Conservation (phyloP, 1,284 basidiomycete genomes). For the Cryptococcus sp. region DNA sequence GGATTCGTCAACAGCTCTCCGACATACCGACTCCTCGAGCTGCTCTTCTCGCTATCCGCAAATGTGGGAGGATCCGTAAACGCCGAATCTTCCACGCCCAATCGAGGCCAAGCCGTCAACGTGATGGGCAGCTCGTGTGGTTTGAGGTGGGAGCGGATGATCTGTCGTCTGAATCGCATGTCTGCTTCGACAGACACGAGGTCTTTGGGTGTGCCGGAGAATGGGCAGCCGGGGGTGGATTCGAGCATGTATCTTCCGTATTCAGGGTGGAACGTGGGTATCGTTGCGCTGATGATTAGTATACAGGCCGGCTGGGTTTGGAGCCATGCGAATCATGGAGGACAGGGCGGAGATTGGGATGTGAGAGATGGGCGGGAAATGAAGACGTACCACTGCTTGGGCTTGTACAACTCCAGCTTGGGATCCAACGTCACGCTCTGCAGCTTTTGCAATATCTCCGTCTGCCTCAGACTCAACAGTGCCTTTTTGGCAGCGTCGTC, state of each 20-base stretch:
- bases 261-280: constrained; percentile 96
- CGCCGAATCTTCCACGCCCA: constrained; percentile 71
- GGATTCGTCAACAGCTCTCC: constrained; percentile 95
- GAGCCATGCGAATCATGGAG: too few relatives aligned
- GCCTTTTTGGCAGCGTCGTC: constrained; percentile 73
- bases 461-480: constrained; percentile 82
- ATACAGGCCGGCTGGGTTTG: too few relatives aligned
- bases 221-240: constrained; percentile 91
- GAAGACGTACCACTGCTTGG: constrained; percentile 27
- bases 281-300: constrained; percentile 54
- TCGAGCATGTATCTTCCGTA: constrained; percentile 99
- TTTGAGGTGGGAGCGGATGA: constrained; percentile 78
- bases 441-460: constrained; percentile 84
- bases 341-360: too few relatives aligned
- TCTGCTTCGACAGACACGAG: constrained; percentile 85
- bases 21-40: constrained; percentile 73
- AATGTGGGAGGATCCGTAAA: constrained; percentile 88
- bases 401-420: constrained; percentile 51
- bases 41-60: constrained; percentile 73
- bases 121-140: constrained; percentile 86
- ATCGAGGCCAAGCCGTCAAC: constrained; percentile 88
- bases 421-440: constrained; percentile 64
- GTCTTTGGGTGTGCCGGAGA: constrained; percentile 78
- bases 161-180: constrained; percentile 84
- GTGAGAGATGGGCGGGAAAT: not conserved